Evolutionary conservation across 176 grass and related monocot genomes (phyloP), one percentile per base, ranked within the genome.

Genomic region (Triticum urartu): DNA sequence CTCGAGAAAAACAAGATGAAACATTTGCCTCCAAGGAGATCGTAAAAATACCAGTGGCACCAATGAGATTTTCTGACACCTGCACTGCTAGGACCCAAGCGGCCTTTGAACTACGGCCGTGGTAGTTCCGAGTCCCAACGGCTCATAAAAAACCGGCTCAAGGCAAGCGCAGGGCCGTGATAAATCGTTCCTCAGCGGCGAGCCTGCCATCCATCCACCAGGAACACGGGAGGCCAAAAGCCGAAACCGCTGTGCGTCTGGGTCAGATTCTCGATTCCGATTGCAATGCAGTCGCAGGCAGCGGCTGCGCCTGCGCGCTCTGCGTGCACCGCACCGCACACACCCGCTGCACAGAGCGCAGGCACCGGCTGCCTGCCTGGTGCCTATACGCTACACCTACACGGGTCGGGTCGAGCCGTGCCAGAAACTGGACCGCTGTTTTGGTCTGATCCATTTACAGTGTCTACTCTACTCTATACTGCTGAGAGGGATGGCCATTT

Each of bases 51-150:
- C 32, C 3, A 33, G 32, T 33, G 32, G 32, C 32, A 33, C 32
- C 32, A 33, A 33, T 33, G 3, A 33, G 32, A 33, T 33, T 33
- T 33, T 33, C 32, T 52, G 24, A 30, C 25, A 14, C 21, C 59
- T 22, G 54, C 40, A 43, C 54, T 21, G 54, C 54, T 8, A 24
- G 17, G n/a, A 62, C 59, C 59, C 0, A 4, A 2, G 9, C 22
- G 72, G 25, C 72, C 7, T 14, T 3, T 20, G 58, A 61, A 2
- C 48, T 52, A 5, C 20, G 24, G 12, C 13, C 11, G 13, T 26
- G 24, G 25, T 39, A 25, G 68, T n/a, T 81, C 78, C 78, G 47
- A 86, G 78, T 69, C 5, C 83, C 71, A 70, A 77, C 66, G 83
- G 75, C 65, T 75, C 81, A 80, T 62, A 10, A 82, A 87, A 76